These are phyloP conservation scores for Lobosporangium transversale DNA, from an alignment of 192 early-diverging fungal genomes.

Conservation along the genomic window DNA sequence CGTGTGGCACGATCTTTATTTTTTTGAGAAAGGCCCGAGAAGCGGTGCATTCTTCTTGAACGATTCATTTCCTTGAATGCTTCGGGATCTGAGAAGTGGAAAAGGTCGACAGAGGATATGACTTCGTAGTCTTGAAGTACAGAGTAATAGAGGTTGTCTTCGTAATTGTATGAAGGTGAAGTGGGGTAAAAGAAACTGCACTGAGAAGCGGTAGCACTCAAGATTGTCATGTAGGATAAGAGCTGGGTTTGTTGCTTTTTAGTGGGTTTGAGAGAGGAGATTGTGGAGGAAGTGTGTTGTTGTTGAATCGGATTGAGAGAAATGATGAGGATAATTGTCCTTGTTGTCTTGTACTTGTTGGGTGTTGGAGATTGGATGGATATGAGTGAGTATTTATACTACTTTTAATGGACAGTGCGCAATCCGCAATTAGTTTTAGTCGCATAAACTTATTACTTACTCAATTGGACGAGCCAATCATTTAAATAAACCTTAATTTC, in stretches of 20 bases:
- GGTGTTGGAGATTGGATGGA: background rate
- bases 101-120: conserved; percentile 5
- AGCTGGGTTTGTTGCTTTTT: conserved; percentile 29
- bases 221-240: conserved; percentile 26
- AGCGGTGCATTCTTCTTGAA: background rate
- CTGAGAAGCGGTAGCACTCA: conserved; percentile 1
- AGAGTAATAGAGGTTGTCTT: background rate
- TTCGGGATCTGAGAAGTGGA: conserved; percentile 12
- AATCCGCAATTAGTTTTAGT: background rate
- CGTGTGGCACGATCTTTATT: conserved; percentile 8
- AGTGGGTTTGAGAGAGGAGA: conserved; percentile 5
- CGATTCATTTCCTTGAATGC: background rate
- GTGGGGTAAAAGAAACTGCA: background rate
- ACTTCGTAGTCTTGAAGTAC: conserved; percentile 7
- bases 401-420: background rate
- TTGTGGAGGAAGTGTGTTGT: too few species aligned
- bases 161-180: conserved; percentile 1
- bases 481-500: background rate
- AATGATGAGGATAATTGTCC: conserved; percentile 1
- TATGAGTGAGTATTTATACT: background rate
- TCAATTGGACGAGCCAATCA: background rate
- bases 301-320: background rate
- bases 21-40: conserved; percentile 8
- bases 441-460: background rate
- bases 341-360: too few species aligned